phyloP scores from a whole-genome alignment of 345 rosid species.

The Syzygium aromaticum region DNA sequence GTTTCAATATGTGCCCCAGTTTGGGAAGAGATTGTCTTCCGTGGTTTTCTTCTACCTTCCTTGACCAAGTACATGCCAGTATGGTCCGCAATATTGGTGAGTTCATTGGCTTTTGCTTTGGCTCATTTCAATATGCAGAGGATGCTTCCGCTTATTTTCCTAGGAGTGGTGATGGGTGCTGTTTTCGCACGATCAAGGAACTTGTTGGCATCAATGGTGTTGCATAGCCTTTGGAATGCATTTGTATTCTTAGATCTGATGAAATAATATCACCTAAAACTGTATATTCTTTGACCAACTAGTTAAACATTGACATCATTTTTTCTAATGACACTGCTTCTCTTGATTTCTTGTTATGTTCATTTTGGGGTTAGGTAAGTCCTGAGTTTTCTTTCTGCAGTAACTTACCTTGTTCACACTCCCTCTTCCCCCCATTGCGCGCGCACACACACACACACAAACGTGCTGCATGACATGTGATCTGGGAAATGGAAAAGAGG shows the following conservation, averaged over 20 bases:
- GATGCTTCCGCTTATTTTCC: slow-evolving; percentile 42
- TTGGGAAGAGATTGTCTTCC: slow-evolving; percentile 50
- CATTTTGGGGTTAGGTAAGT: not conserved
- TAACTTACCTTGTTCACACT: not conserved
- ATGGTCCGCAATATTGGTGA: slow-evolving; percentile 39
- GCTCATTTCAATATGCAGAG: slow-evolving; percentile 48
- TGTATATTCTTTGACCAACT: slow-evolving; percentile 4
- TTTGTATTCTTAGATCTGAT: slow-evolving; percentile 42
- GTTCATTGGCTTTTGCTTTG: slow-evolving; percentile 36
- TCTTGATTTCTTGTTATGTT: not conserved
- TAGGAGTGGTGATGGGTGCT: slow-evolving; percentile 38
- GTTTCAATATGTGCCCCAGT: slow-evolving; percentile 40
- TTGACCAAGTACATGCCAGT: slow-evolving; percentile 44
- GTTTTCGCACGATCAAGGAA: slow-evolving; percentile 36
- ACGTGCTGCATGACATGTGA: not conserved
- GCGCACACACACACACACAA: not conserved
- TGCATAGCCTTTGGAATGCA: slow-evolving; percentile 50
- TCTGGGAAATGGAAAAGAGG: not conserved
- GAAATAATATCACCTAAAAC: slow-evolving; percentile 19
- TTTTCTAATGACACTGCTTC: not conserved
- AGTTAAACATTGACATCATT: not conserved
- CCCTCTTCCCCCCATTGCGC: not conserved
- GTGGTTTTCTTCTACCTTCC: slow-evolving; percentile 46
- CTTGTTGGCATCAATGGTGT: slow-evolving; percentile 32
- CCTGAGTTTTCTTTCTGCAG: not conserved